phyloP scores from a whole-genome alignment of 441 rosid species.

The Erodium trifolium region DNA sequence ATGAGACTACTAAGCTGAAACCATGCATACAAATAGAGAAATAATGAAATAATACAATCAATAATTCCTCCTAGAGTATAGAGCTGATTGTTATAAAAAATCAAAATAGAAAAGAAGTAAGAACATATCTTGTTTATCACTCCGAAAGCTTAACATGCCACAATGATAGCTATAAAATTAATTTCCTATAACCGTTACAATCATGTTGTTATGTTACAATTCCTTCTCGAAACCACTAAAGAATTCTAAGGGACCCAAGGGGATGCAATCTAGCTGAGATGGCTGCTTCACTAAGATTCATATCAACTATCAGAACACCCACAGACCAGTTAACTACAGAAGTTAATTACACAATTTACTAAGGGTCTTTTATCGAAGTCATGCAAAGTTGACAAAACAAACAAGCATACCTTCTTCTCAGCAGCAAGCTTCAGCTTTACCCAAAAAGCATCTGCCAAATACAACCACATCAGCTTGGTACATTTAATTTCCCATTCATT shows the following conservation, averaged over 20 bases:
- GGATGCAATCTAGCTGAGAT: neutral
- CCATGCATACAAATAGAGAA: neutral
- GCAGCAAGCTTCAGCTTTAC: constrained; percentile 54
- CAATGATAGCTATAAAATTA: neutral
- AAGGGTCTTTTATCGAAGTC: neutral
- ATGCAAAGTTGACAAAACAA: neutral
- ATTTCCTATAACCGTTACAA: neutral
- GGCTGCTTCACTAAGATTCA: neutral
- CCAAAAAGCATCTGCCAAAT: constrained; percentile 64
- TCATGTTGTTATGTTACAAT: neutral
- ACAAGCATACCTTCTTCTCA: constrained; percentile 46
- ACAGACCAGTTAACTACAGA: neutral
- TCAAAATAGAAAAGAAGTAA: neutral
- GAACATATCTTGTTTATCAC: neutral
- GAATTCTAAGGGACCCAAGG: neutral
- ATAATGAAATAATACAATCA: neutral
- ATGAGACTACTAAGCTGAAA: neutral
- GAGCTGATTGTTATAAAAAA: neutral
- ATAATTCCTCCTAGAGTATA: neutral
- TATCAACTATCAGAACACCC: neutral
- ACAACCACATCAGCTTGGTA: neutral
- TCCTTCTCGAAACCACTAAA: neutral
- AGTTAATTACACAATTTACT: neutral
- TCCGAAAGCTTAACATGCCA: neutral
- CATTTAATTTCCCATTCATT: neutral